Percentiles rank a stretch among this genome's conserved stretches.
phyloP scores from a whole-genome alignment of 2,329 filamentous ascomycete species.

The Alternaria sp. region DNA sequence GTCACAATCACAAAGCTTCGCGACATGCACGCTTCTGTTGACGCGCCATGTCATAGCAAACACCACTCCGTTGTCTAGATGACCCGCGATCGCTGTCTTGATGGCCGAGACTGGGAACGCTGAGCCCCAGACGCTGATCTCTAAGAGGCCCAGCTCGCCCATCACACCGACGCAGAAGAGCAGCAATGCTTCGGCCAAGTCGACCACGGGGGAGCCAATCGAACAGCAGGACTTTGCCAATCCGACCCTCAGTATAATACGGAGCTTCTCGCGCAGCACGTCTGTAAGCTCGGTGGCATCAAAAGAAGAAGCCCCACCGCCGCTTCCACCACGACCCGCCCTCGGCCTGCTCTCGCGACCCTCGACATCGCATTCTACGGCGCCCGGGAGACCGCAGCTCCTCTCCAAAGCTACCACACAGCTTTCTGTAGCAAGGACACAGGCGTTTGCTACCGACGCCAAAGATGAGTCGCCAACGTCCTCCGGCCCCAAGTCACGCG shows the following conservation, averaged over 20 bases:
- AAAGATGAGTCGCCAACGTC: constrained; percentile 41
- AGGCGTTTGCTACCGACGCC: constrained; percentile 70
- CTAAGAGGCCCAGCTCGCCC: constrained; percentile 24
- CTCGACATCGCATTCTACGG: constrained; percentile 54
- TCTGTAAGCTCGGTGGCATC: constrained; percentile 42
- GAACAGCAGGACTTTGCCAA: constrained; percentile 47
- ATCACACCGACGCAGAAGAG: constrained; percentile 53
- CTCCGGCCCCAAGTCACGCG: constrained; percentile 50
- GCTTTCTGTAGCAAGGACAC: constrained; percentile 79
- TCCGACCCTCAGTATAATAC: constrained; percentile 47
- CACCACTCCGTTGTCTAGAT: constrained; percentile 26
- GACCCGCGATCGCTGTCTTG: constrained; percentile 26
- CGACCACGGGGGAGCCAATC: constrained; percentile 26
- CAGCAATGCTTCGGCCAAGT: constrained; percentile 31
- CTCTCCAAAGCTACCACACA: constrained; percentile 81
- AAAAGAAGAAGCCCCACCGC: constrained; percentile 61
- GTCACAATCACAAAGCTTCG: constrained; percentile 15
- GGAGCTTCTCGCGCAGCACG: constrained; percentile 35
- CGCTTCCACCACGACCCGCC: constrained; percentile 64
- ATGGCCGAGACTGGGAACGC: constrained; percentile 44
- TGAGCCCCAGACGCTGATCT: constrained; percentile 34
- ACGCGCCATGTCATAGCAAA: constrained; percentile 18
- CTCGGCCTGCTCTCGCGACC: constrained; percentile 46
- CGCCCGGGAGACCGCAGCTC: constrained; percentile 55
- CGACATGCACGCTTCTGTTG: constrained; percentile 10